A percentile compares a stretch with the other conserved stretches of the same genome.
These are phyloP conservation scores for Coemansia sp. DNA, from an alignment of 192 early-diverging fungal genomes.

Conservation along the genomic window DNA sequence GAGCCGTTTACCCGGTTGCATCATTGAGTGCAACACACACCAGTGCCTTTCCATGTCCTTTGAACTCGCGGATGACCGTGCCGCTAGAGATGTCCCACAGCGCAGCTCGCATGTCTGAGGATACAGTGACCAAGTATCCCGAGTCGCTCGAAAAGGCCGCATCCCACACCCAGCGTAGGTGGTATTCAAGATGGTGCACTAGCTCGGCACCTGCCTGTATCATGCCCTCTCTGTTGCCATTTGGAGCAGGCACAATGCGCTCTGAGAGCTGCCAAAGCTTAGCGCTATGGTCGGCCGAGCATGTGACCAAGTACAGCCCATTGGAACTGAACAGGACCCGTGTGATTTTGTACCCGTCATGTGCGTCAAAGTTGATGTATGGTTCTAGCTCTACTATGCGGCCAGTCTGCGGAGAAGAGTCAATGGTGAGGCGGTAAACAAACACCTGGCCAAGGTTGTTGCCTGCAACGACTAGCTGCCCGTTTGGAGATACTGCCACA, in stretches of 20 bases:
- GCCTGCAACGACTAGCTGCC: conserved; percentile 46
- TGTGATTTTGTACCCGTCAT: conserved; percentile 35
- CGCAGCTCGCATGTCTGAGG: conserved; percentile 45
- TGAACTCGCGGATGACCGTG: conserved; percentile 50
- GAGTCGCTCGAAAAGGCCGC: conserved; percentile 52
- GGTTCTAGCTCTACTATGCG: conserved; percentile 45
- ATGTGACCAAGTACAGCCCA: conserved; percentile 41
- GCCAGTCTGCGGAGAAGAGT: conserved; percentile 37
- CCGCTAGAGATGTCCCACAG: conserved; percentile 48
- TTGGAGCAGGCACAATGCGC: conserved; percentile 4
- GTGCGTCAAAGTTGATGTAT: conserved; percentile 50
- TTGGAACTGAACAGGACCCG: conserved; percentile 44
- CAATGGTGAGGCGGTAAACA: conserved; percentile 47
- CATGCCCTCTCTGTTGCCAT: conserved; percentile 16
- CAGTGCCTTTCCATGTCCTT: conserved; percentile 50
- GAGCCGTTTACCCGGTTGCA: conserved; percentile 17
- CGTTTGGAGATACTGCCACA: conserved; percentile 47
- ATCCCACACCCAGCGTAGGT: conserved; percentile 55
- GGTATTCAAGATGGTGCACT: conserved; percentile 38
- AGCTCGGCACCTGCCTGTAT: conserved; percentile 30
- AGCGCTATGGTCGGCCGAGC: conserved; percentile 46
- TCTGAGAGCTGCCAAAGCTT: conserved; percentile 51
- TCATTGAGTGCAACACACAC: conserved; percentile 53
- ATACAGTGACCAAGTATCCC: conserved; percentile 50
- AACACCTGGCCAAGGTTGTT: conserved; percentile 51